Evolutionary conservation across 306 rosid genomes (phyloP).

Genomic region (Psophocarpus tetragonolobus): DNA sequence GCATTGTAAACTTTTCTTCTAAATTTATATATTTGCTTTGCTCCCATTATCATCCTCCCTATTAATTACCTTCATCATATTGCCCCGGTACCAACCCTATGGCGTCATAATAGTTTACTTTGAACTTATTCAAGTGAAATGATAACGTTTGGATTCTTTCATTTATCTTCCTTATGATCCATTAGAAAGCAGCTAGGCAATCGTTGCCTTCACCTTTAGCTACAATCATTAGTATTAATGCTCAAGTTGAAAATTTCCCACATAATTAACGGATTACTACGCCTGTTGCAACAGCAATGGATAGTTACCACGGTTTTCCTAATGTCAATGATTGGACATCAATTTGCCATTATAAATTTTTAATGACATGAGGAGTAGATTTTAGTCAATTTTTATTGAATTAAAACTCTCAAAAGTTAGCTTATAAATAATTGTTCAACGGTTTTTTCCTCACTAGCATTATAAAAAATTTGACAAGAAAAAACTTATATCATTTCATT

Average conservation of each 20-base stretch:
- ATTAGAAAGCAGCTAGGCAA: constrained; percentile 38
- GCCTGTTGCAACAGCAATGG: background rate
- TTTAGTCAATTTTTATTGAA: background rate
- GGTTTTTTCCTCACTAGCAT: too few relatives aligned
- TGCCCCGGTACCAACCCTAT: constrained; percentile 29
- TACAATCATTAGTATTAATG: constrained; percentile 35
- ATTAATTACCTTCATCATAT: constrained; percentile 32
- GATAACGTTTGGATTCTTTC: constrained; percentile 38
- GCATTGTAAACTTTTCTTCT: constrained; percentile 18
- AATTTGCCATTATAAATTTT: background rate
- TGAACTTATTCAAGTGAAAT: constrained; percentile 39
- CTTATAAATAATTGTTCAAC: too few relatives aligned
- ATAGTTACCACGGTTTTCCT: background rate
- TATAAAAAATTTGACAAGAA: too few relatives aligned
- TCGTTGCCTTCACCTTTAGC: constrained; percentile 16
- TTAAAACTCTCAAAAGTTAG: background rate
- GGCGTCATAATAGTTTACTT: constrained; percentile 36
- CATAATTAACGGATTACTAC: background rate
- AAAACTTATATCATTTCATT: too few relatives aligned
- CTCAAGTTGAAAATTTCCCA: constrained; percentile 20
- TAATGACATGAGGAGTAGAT: background rate
- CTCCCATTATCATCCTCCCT: constrained; percentile 9
- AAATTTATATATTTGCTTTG: background rate
- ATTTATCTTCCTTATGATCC: constrained; percentile 13
- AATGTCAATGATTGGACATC: background rate